Base-by-base conservation (phyloP, 2,329 filamentous ascomycete species). In the Fusarium continuum region DNA sequence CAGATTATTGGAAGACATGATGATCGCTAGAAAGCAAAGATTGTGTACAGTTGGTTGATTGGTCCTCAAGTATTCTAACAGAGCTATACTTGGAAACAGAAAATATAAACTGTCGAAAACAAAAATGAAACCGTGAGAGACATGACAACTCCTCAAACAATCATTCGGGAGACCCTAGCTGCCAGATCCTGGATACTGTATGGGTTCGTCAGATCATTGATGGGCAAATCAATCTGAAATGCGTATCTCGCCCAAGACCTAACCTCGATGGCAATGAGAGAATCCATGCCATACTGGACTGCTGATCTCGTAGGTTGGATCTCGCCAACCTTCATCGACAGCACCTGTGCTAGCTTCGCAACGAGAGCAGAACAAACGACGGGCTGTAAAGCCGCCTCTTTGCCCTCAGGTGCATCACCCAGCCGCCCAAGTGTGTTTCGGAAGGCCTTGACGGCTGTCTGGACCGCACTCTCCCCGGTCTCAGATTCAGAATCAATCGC, bases 181-280 rank as follows among this genome's bases (percentile, higher is more conserved):
- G 65, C 64, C 38, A 68, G 8, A 52, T 68, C 65, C 16, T 67
- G 65, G 17, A 68, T 68, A 26, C 65, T 69, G 14, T 68, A 68
- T 10, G 65, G 65, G 11, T 68, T 68, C 22, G 63, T 69, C 63
- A 68, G 46, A 11, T 68, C 65, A 51, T 62, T 68, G 36, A 68
- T 68, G 5, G 65, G 65, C 17, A 68, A 39, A 41, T 68, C 65
- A 29, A 68, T 69, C 60, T 68, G 65, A 45, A 68, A 68, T 8
- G 65, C 65, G 20, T 68, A 68, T 68, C 65, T 64, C 6, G 65
- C 65, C 65, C 65, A 68, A 16, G 65, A 68, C 4, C 65, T 57
- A 28, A 68, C 65, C 50, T 67, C 65, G 8, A 68, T 68, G 9
- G 65, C 65, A 47, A 68, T 68, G 13, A 68, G 65, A 11, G 65